These are phyloP conservation scores for Hyaloraphidium curvatum DNA, from an alignment of 192 early-diverging fungal genomes.

Conservation along the genomic window DNA sequence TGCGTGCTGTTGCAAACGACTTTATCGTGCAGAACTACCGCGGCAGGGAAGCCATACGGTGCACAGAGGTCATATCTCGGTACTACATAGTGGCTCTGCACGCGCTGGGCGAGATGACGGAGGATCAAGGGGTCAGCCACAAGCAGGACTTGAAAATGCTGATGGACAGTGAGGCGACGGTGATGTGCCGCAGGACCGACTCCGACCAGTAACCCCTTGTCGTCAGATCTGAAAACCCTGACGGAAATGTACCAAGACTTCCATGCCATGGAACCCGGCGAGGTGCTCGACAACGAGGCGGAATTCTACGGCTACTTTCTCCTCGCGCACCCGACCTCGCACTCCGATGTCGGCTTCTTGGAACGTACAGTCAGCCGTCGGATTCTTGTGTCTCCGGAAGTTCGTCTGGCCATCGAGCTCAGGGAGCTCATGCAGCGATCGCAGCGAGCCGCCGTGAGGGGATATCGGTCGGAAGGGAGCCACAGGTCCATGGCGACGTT, in stretches of 20 bases:
- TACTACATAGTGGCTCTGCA: conserved; percentile 68
- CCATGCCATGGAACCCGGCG: conserved; percentile 21
- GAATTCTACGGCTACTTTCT: conserved; percentile 85
- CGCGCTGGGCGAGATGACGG: conserved; percentile 49
- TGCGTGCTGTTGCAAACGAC: conserved; percentile 65
- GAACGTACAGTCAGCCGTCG: conserved; percentile 32
- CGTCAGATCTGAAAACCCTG: conserved; percentile 39
- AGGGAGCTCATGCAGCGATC: conserved; percentile 34
- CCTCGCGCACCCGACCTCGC: conserved; percentile 45
- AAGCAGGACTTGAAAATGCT: conserved; percentile 45
- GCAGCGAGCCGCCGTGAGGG: conserved; percentile 23
- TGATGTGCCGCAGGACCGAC: neutral
- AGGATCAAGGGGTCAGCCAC: no score
- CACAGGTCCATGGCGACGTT: conserved; percentile 45
- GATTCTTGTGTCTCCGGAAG: conserved; percentile 33
- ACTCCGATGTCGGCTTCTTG: conserved; percentile 47
- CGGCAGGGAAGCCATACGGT: conserved; percentile 37
- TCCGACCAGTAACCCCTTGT: neutral
- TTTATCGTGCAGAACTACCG: conserved; percentile 70
- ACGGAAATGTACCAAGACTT: conserved; percentile 75
- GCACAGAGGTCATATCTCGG: conserved; percentile 67
- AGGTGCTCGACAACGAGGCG: conserved; percentile 51
- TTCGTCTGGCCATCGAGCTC: conserved; percentile 51
- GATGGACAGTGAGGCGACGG: conserved; percentile 50
- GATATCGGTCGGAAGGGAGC: conserved; percentile 19